Base-by-base conservation (phyloP, 2,329 filamentous ascomycete species). In the Trichoderma simmonsii region DNA sequence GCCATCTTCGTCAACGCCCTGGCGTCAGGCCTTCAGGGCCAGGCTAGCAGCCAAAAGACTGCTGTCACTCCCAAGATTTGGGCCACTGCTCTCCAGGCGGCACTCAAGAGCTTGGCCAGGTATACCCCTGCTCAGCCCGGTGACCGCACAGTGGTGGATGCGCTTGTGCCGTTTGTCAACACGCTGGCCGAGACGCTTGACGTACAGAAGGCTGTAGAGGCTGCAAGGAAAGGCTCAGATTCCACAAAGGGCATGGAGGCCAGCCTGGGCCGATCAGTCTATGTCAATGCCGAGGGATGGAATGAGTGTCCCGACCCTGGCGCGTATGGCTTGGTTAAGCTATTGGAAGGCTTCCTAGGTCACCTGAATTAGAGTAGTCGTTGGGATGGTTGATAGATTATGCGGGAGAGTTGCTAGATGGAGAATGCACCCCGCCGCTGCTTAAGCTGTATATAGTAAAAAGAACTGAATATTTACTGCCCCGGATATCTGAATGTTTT, bases 1-100 rank as follows among this genome's bases (percentile, higher is more conserved):
- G 89, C 90, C 66, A 94, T 94, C 76, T 94, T 92, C 83, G 81
- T 94, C 62, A 93, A 93, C 76, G 89, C 92, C 0, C 85, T 94
- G 3, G 87, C 89, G 18, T 86, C 73, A 6, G 71, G 76, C 6
- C 68, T 75, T 6, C 73, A 73, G 34, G 39, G 39, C 11, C 67
- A 66, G 21, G 28, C 72, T 7, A 6, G 15, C 9, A 61, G 57
- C 24, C 51, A 65, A 4, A 60, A 65, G 62, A 51, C 67, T 6
- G 18, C 34, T 15, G 69, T 67, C 9, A 75, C 73, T 12, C 59
- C 73, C 3, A 54, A 72, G 24, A 64, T 73, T 80, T 74, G 80
- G 83, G 72, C 86, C 2, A 82, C 85, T 51, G 91, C 91, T 7
- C 80, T 93, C 7, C 81, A 86, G 54, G 83, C 86, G 71, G 88